A percentile compares a stretch with the other conserved stretches of the same genome.
Conservation (phyloP, 2,329 filamentous ascomycete species). For the Purpureocillium takamizusanense region DNA sequence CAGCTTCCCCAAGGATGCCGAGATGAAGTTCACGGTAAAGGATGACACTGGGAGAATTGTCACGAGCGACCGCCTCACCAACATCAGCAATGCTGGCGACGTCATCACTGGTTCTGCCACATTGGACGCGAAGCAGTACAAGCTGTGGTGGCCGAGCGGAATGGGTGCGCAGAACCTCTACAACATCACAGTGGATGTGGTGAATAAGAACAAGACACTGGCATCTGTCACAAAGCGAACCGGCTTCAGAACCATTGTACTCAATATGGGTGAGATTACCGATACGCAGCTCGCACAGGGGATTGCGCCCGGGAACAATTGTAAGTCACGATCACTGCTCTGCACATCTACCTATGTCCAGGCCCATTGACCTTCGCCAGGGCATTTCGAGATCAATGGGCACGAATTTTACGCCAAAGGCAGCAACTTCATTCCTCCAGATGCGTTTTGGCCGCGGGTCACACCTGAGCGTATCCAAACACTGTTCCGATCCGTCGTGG, state of each 20-base stretch:
- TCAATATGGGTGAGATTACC: slow-evolving; percentile 46
- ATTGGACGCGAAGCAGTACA: slow-evolving; percentile 32
- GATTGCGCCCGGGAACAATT: slow-evolving; percentile 29
- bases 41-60: slow-evolving; percentile 31
- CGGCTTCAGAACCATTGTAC: slow-evolving; percentile 53
- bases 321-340: slow-evolving; percentile 13
- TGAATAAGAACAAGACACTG: slow-evolving; percentile 22
- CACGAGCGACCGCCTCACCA: slow-evolving; percentile 7
- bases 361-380: not conserved
- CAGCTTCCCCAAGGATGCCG: slow-evolving; percentile 28
- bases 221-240: slow-evolving; percentile 38
- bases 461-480: slow-evolving; percentile 39
- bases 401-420: slow-evolving; percentile 47
- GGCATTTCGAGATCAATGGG: slow-evolving; percentile 60
- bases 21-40: slow-evolving; percentile 35
- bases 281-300: slow-evolving; percentile 42
- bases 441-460: slow-evolving; percentile 29
- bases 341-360: no score
- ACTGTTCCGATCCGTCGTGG: slow-evolving; percentile 38
- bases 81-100: slow-evolving; percentile 28
- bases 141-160: slow-evolving; percentile 53
- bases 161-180: slow-evolving; percentile 51
- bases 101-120: slow-evolving; percentile 39
- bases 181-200: slow-evolving; percentile 39
- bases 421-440: slow-evolving; percentile 10